Evolutionary conservation across 2,329 filamentous ascomycete species (phyloP), one percentile per base, ranked within the genome.

Genomic region (Cadophora luteo-olivacea): DNA sequence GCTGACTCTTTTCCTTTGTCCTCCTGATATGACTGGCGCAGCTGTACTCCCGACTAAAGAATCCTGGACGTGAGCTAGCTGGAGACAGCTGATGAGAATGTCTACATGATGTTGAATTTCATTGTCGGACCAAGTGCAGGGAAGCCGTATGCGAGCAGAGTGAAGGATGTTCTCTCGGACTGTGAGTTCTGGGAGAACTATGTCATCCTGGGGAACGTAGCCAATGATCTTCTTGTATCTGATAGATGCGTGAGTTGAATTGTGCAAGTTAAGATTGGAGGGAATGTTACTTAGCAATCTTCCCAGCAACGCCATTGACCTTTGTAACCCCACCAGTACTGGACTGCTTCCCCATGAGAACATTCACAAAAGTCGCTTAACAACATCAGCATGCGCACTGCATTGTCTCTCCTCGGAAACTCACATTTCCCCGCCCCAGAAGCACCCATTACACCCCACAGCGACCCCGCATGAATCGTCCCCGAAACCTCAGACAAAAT

Each of bases 111-210:
- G 77, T 48, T 83, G 77, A 48, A 88, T 84, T 3, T 86, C 84
- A 14, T 70, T 72, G 48, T 84, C 81, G 3, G 77, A 80, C 85
- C 85, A 88, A 4, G 79, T 82, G 1, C 81, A 78, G 0, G 86
- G 85, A 16, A 89, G 78, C 19, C 85, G 82, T 41, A 87, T 81
- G 16, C 83, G 81, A 19, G 86, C 87, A 0, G 86, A 87, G 70
- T 89, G 86, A 4, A 88, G 78, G 52, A 90, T 87, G 68, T 89
- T 89, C 75, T 90, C 87, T 62, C 83, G 83, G 5, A 89, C 86
- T 0, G 87, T 89, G 57, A 89, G 77, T 73, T 89, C 85, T 0
- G 86, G 84, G 11, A 88, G 80, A 3, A 89, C 82, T 32, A 89
- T 82, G 74, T 89, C 87, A 69, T 89, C 85, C 72, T 89, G 87